Percentiles rank a stretch among this genome's conserved stretches.
phyloP scores from a whole-genome alignment of 768 basidiomycete species.

The Leccinum sublutescens region DNA sequence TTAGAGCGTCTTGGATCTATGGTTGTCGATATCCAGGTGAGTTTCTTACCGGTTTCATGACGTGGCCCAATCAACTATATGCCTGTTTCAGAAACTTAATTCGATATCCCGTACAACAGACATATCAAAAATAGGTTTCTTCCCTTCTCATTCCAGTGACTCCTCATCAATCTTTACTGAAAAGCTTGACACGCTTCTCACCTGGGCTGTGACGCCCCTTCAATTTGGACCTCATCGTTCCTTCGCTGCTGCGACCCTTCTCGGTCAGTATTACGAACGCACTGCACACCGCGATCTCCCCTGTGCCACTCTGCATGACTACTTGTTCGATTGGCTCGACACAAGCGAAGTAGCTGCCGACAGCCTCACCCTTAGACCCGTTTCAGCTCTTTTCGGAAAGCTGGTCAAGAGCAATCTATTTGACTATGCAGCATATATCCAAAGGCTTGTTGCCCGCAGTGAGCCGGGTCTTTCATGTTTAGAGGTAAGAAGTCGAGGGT shows the following conservation, averaged over 20 bases:
- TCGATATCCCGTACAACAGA: conserved; percentile 68
- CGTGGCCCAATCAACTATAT: neutral
- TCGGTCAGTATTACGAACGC: conserved; percentile 60
- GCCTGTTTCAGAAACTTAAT: conserved; percentile 60
- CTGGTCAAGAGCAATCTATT: conserved; percentile 70
- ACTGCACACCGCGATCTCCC: conserved; percentile 63
- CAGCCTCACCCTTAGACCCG: conserved; percentile 49
- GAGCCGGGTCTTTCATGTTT: conserved; percentile 56
- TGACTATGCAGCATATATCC: conserved; percentile 72
- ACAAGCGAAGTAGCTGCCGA: conserved; percentile 60
- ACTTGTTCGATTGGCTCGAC: conserved; percentile 82
- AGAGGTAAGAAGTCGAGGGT: conserved; percentile 41
- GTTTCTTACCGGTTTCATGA: neutral
- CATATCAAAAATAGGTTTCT: conserved; percentile 56
- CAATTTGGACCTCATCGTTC: conserved; percentile 84
- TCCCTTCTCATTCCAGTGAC: conserved; percentile 42
- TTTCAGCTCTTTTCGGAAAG: conserved; percentile 69
- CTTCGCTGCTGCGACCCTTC: conserved; percentile 69
- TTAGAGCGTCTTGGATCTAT: conserved; percentile 61
- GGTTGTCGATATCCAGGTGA: conserved; percentile 51
- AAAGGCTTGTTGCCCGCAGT: conserved; percentile 77
- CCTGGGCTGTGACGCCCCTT: conserved; percentile 77
- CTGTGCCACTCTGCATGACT: conserved; percentile 66
- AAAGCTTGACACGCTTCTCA: conserved; percentile 72
- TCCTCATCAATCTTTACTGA: conserved; percentile 49